Base-by-base conservation (phyloP, 768 basidiomycete species). In the Auricularia cornea region DNA sequence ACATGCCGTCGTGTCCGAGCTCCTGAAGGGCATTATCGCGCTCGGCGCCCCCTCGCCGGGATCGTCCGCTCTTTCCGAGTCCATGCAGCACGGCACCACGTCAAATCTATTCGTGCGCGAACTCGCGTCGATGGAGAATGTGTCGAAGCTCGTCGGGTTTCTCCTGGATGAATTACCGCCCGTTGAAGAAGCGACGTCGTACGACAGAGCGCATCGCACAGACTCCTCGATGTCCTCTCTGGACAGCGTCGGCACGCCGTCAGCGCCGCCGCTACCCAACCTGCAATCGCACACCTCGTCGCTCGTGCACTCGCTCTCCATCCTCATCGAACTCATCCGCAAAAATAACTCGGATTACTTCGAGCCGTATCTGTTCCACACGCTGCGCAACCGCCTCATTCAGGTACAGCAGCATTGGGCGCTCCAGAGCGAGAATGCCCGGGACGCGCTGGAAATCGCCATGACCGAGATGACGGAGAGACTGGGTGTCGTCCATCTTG, bases 261-360 rank as follows among this genome's bases (percentile, higher is more conserved):
- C 54, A 48, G 59, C 33, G 14, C 33, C 48, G 23, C 29, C 30
- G 8, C 57, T 65, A 6, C 79, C 67, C 2, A 79, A 77, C 74
- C 79, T 70, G 69, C 86, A 75, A 78, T 86, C 69, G 67, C 75
- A 83, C 8, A 81, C 83, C 1, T 97, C 94, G 12, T 92, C 92
- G 6, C 86, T 98, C 61, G 81, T 90, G 30, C 86, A 94, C 66
- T 88, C 92, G 12, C 90, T 95, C 68, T 87, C 89, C 51, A 86
- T 98, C 69, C 80, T 98, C 65, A 89, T 95, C 67, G 96, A 98
- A 72, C 82, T 97, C 44, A 97, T 98, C 67, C 84, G 95, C 60
- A 94, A 98, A 73, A 98, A 98, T 75, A 98, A 98, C 73, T 96
- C 95, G 41, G 96, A 99, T 73, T 98, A 94, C 72, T 95, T 97